Evolutionary conservation across 805 yeast genomes (phyloP), one percentile per base, ranked within the genome.

Genomic region (Priceomyces carsonii): DNA sequence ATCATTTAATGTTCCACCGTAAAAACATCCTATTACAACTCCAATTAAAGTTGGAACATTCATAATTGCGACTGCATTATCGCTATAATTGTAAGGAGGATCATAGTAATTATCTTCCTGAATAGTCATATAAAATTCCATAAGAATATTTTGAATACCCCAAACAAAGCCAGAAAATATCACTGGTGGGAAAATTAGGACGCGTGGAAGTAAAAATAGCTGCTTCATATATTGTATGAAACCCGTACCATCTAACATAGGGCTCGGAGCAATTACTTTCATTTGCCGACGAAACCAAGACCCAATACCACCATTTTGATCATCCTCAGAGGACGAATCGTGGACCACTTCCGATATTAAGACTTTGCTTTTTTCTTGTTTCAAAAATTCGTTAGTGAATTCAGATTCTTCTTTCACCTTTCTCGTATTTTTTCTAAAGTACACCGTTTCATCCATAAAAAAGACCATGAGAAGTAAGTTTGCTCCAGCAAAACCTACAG

Each of bases 381-480:
- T 24, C 10, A 29, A 25, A 14, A 13, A 22, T 17, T 19, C 12
- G 9, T 29, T 29, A 21, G 9, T 20, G 17, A 7, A 12, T 17
- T 18, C 13, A 18, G 18, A 9, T 6, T 43, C 44, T 15, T 51
- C 45, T 13, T 41, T 25, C 28, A 26, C 18, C 25, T 33, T 34
- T 27, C 35, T 20, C 18, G n/a, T 45, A 14, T 46, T 43, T 36
- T 48, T 18, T 16, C 24, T n/a, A 30, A 6, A 9, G 10, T 26
- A 13, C 4, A 14, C 14, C 32, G 83, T 76, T 49, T 78, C 82
- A 49, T 77, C 81, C 74, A 75, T 68, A 20, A 71, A 63, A 38
- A 78, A 53, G 35, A 67, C 56, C 61, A 55, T 50, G 50, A 62
- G 46, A 55, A 61, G 27, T 51, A 68, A 48, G 57, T 69, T 35